A percentile compares a stretch with the other conserved stretches of the same genome.
Conservation (phyloP, 805 yeast genomes). For the Komagataella ulmi region DNA sequence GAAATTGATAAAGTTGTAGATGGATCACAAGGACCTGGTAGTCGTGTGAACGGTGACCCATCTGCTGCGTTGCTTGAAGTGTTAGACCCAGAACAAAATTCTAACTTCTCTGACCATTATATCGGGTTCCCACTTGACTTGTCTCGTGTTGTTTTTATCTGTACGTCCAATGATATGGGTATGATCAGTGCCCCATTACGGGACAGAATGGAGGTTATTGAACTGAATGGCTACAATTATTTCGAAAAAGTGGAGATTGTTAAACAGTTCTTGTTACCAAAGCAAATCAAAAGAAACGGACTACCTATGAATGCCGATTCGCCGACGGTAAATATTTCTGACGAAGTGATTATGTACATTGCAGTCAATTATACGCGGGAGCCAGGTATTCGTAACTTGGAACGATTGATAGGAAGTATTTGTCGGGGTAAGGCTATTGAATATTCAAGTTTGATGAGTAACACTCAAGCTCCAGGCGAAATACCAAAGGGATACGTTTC, state of each 20-base stretch:
- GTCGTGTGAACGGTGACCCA: slow-evolving; percentile 65
- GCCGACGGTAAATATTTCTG: slow-evolving; percentile 29
- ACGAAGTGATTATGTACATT: slow-evolving; percentile 43
- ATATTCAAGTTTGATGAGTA: slow-evolving; percentile 22
- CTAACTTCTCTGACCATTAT: slow-evolving; percentile 67
- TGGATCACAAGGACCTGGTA: slow-evolving; percentile 24
- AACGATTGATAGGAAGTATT: slow-evolving; percentile 58
- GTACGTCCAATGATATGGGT: slow-evolving; percentile 73
- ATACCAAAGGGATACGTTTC: slow-evolving; percentile 19
- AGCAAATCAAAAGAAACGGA: slow-evolving; percentile 62
- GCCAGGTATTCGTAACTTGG: slow-evolving; percentile 76
- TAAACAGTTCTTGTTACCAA: slow-evolving; percentile 52
- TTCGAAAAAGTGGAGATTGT: slow-evolving; percentile 69
- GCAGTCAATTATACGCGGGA: slow-evolving; percentile 69
- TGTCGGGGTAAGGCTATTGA: slow-evolving; percentile 80
- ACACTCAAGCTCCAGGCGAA: slow-evolving; percentile 12
- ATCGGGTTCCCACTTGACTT: slow-evolving; percentile 77
- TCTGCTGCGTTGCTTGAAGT: slow-evolving; percentile 83
- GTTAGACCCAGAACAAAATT: slow-evolving; percentile 82
- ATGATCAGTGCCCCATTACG: slow-evolving; percentile 63
- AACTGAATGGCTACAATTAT: slow-evolving; percentile 67
- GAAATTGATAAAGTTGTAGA: slow-evolving; percentile 75
- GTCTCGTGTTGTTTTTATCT: slow-evolving; percentile 68
- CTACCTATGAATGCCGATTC: slow-evolving; percentile 17
- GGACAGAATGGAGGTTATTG: slow-evolving; percentile 76